A percentile compares a stretch with the other conserved stretches of the same genome.
Evolutionary conservation across 345 rosid species (phyloP).

Genomic region (Murraya koenigii): DNA sequence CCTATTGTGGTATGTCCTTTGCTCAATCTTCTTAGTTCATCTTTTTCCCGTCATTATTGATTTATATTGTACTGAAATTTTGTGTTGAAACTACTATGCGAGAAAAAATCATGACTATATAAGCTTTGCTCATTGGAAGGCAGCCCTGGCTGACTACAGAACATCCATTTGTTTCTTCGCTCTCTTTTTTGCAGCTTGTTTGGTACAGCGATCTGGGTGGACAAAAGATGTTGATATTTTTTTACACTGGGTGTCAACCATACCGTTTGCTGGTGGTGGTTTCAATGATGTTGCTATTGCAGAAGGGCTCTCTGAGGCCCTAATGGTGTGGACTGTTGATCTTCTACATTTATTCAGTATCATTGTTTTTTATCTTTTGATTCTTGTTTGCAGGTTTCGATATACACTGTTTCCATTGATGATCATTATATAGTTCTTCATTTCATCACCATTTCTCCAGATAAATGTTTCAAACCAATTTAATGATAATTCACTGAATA

Average conservation of each 20-base stretch:
- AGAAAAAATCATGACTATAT: not conserved
- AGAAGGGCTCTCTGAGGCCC: conserved; percentile 95
- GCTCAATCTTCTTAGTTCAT: not conserved
- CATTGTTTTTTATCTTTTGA: not conserved
- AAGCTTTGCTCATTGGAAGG: not conserved
- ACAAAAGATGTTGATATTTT: conserved; percentile 80
- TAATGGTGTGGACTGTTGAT: conserved; percentile 56
- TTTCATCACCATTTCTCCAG: not conserved
- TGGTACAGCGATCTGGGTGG: conserved; percentile 95
- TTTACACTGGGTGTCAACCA: conserved; percentile 71
- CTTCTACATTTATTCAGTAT: conserved; percentile 5
- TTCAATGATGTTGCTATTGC: conserved; percentile 94
- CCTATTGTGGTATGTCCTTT: conserved; percentile 52
- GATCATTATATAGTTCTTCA: not conserved
- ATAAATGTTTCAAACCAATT: not conserved
- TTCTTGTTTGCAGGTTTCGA: not conserved
- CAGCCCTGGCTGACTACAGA: not conserved
- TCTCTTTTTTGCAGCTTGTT: conserved; percentile 61
- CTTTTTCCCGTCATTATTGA: not conserved
- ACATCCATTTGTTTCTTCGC: not conserved
- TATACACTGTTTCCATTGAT: not conserved
- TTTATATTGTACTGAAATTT: conserved; percentile 4
- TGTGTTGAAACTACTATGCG: not conserved
- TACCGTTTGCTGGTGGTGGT: conserved; percentile 90
- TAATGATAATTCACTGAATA: not conserved